These are phyloP conservation scores for Bipolaris bicolor DNA, from an alignment of 2,329 filamentous ascomycete genomes.

Conservation along the genomic window DNA sequence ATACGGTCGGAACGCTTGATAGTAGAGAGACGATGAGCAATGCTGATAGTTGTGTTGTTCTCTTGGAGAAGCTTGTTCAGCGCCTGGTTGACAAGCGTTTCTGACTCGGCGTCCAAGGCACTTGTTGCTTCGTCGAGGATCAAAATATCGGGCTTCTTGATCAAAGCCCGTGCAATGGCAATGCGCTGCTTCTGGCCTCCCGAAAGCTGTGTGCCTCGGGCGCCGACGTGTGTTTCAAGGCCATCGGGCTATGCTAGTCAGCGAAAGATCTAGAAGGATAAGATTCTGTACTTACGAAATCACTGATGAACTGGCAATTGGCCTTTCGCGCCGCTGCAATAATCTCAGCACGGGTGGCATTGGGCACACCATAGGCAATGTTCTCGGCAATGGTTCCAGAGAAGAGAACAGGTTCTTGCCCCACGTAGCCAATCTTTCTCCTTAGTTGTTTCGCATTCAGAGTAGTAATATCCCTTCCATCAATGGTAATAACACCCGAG, in stretches of 20 bases:
- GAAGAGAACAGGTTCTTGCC: constrained; percentile 93
- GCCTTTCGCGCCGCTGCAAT: constrained; percentile 85
- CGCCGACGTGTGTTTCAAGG: constrained; percentile 90
- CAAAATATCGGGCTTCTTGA: constrained; percentile 95
- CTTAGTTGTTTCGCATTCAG: constrained; percentile 95
- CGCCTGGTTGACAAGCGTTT: constrained; percentile 94
- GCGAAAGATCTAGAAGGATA: not conserved
- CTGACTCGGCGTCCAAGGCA: constrained; percentile 92
- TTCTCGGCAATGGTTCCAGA: constrained; percentile 85
- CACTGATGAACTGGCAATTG: constrained; percentile 95
- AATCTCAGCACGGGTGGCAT: constrained; percentile 79
- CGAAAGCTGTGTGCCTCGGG: constrained; percentile 89
- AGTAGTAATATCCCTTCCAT: constrained; percentile 78
- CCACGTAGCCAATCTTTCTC: constrained; percentile 90
- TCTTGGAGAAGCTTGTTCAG: constrained; percentile 80
- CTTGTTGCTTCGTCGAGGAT: constrained; percentile 96
- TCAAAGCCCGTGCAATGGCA: constrained; percentile 89
- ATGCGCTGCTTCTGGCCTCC: constrained; percentile 98
- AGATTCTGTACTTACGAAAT: constrained; percentile 68
- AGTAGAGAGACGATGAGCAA: constrained; percentile 92
- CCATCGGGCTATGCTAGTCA: constrained; percentile 72
- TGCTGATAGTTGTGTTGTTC: constrained; percentile 95
- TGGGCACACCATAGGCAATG: constrained; percentile 87
- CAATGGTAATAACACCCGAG: constrained; percentile 77
- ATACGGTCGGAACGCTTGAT: constrained; percentile 96